phyloP scores from a whole-genome alignment of 768 basidiomycete species.

The Lactifluus subvellereus region DNA sequence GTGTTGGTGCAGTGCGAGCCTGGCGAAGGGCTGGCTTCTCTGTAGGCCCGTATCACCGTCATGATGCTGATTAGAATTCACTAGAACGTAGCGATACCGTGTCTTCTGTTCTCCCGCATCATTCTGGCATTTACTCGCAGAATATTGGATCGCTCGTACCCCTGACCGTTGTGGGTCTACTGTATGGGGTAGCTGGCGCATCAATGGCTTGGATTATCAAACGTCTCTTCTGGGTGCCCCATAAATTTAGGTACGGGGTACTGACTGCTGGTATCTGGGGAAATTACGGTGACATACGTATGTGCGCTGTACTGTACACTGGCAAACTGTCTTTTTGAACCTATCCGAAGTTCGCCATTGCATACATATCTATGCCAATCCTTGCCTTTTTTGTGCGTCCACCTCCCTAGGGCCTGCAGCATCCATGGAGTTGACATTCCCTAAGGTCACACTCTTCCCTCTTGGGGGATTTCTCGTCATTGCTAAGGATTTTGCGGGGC shows the following conservation, averaged over 20 bases:
- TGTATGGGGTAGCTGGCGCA: slow-evolving; percentile 55
- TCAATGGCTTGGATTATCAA: slow-evolving; percentile 49
- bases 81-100: slow-evolving; percentile 53
- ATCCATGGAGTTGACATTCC: neutral
- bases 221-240: slow-evolving; percentile 70
- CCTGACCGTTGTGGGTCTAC: slow-evolving; percentile 50
- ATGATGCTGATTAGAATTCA: neutral
- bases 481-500: slow-evolving; percentile 57
- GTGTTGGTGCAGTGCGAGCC: slow-evolving; percentile 39
- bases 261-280: slow-evolving; percentile 63
- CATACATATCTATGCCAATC: slow-evolving; percentile 58
- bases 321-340: neutral
- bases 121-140: slow-evolving; percentile 56
- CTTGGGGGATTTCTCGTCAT: slow-evolving; percentile 51
- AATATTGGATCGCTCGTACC: slow-evolving; percentile 57
- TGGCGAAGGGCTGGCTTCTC: neutral
- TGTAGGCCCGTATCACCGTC: neutral
- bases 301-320: slow-evolving; percentile 25
- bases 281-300: slow-evolving; percentile 68
- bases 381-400: slow-evolving; percentile 51
- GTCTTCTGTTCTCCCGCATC: slow-evolving; percentile 66
- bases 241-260: slow-evolving; percentile 67
- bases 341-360: slow-evolving; percentile 37
- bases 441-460: slow-evolving; percentile 59
- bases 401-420: neutral